Conservation (phyloP, 352 stramenopile species). For the Lagenidium giganteum region DNA sequence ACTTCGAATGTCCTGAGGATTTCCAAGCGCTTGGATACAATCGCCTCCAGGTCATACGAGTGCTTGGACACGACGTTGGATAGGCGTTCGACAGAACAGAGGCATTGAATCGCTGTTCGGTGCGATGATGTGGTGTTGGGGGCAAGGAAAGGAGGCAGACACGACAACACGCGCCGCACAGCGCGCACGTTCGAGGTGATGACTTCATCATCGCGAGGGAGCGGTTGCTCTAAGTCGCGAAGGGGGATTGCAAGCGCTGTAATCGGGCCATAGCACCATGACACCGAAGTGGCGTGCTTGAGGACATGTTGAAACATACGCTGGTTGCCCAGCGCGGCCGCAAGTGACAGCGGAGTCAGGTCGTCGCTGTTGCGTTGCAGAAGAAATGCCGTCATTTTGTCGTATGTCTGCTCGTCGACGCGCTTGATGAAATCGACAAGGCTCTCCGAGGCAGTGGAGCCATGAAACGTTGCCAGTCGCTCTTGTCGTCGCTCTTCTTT, state of each 20-base stretch:
- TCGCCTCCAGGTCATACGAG: conserved; percentile 10
- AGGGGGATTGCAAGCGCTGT: conserved; percentile 47
- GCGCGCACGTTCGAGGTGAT: no score
- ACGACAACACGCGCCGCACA: no score
- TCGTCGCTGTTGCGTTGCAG: conserved; percentile 47
- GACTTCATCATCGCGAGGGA: conserved; percentile 11
- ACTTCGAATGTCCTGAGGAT: conserved; percentile 54
- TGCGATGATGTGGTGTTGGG: conserved; percentile 28
- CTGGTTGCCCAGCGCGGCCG: conserved; percentile 39
- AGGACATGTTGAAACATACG: conserved; percentile 61
- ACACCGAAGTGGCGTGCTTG: conserved; percentile 28
- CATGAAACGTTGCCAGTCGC: conserved; percentile 8
- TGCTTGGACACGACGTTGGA: conserved; percentile 29
- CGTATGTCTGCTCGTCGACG: conserved; percentile 20
- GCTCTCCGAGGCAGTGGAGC: no score
- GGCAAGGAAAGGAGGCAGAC: conserved; percentile 27
- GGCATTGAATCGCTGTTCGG: conserved; percentile 47
- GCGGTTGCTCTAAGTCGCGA: conserved; percentile 47
- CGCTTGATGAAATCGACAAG: conserved; percentile 32
- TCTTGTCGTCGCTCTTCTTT: conserved; percentile 5
- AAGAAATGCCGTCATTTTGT: conserved; percentile 30
- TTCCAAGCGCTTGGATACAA: conserved; percentile 37
- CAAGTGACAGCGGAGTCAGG: conserved; percentile 50
- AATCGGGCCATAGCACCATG: conserved; percentile 56
- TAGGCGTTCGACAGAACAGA: conserved; percentile 45